Conservation (phyloP, 192 early-diverging fungal species). For the Linnemannia exigua region DNA sequence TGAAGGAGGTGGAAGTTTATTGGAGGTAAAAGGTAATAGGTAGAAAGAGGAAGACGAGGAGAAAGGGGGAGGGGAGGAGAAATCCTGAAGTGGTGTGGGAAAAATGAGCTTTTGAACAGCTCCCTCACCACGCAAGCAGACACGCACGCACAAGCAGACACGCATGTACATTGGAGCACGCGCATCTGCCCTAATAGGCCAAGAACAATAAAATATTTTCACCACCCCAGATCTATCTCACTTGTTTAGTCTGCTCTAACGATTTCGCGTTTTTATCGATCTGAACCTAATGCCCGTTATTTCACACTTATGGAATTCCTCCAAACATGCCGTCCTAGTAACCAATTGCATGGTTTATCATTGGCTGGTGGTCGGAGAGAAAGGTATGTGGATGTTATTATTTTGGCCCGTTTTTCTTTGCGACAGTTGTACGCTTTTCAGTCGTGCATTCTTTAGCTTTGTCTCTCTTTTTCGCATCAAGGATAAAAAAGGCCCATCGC, state of each 20-base stretch:
- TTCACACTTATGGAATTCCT: too few relatives aligned
- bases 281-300: too few relatives aligned
- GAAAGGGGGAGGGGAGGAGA: background rate
- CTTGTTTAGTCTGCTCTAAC: background rate
- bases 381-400: too few relatives aligned
- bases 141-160: background rate
- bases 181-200: background rate
- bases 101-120: background rate
- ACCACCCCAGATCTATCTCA: slow-evolving; percentile 1
- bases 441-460: background rate
- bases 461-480: background rate
- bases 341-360: too few relatives aligned
- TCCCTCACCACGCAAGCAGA: background rate
- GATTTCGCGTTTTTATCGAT: too few relatives aligned
- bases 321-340: too few relatives aligned
- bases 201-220: background rate
- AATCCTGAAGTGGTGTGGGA: background rate
- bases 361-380: too few relatives aligned
- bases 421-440: background rate
- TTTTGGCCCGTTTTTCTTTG: too few relatives aligned
- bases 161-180: background rate
- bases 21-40: background rate
- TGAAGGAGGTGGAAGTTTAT: background rate
- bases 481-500: background rate
- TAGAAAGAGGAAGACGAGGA: background rate